Evolutionary conservation across 345 rosid species (phyloP), one percentile per base, ranked within the genome.

Genomic region (Geranium rotundifolium): DNA sequence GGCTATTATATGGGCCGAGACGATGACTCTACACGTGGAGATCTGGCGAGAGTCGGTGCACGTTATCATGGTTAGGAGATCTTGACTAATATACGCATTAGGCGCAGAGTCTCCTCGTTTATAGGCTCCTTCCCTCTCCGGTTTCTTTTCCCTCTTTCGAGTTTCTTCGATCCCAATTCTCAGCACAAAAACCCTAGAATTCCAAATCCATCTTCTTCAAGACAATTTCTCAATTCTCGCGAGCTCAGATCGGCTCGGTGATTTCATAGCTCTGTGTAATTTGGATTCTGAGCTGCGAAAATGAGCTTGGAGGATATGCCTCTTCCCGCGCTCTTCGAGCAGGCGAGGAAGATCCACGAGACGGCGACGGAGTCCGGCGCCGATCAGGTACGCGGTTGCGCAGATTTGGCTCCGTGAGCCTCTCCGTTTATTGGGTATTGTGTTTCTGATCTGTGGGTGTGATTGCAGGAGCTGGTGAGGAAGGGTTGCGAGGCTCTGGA

Each of bases 261-360:
- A 29, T 64, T 39, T 3, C 37, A 37, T 4, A 4, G 41, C 27
- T 23, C 27, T 2, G 27, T 23, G 27, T 23, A 34, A 34, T 34
- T 34, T 34, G 41, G 10, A 34, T 34, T 8, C 41, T 34, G 10
- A 34, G 41, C 41, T 34, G 0, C 41, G 41, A 34, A 80, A 63
- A 13, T 41, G 62, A 72, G 73, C 31, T 80, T 72, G 83, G 89
- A 83, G 69, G 90, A 88, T 23, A 54, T 85, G 83, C 69, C 95
- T 19, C 74, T 93, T 41, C 82, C 95, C 13, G 72, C 81, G 12
- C 76, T 95, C 46, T 88, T 90, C 70, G 95, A 88, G 18, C 82
- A 82, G 79, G 84, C 93, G 52, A 85, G 85, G 58, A 88, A 81
- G 80, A 84, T 90, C 73, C 87, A 90, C 75, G 65, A 60, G 4